Evolutionary conservation across 2,329 filamentous ascomycete species (phyloP).

Genomic region (Falciphora oryzae): DNA sequence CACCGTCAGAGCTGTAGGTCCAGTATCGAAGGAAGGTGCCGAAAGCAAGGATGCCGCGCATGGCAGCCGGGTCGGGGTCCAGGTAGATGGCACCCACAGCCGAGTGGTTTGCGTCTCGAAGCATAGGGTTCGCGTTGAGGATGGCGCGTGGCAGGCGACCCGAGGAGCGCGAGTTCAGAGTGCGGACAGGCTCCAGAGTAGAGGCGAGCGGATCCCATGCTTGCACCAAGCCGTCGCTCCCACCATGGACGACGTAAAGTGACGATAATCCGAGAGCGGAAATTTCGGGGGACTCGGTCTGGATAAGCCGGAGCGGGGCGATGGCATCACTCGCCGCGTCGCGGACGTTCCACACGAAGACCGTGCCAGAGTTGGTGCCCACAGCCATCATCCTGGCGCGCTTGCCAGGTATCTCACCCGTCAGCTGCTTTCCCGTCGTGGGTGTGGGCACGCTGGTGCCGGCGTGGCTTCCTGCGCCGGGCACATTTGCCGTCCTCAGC

Average conservation of each 20-base stretch:
- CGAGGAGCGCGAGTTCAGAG: conserved; percentile 78
- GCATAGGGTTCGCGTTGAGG: conserved; percentile 45
- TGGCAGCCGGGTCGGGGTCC: conserved; percentile 78
- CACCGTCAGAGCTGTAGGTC: conserved; percentile 73
- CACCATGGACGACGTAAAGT: conserved; percentile 85
- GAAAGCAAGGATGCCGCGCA: conserved; percentile 82
- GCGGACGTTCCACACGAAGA: conserved; percentile 82
- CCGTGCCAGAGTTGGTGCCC: conserved; percentile 71
- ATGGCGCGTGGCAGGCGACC: conserved; percentile 74
- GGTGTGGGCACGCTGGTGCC: conserved; percentile 19
- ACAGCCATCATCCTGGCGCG: conserved; percentile 74
- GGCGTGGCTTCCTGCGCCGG: conserved; percentile 44
- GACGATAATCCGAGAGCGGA: conserved; percentile 78
- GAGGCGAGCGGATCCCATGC: conserved; percentile 96
- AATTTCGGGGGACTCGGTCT: conserved; percentile 85
- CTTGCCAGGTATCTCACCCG: conserved; percentile 70
- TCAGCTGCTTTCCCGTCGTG: conserved; percentile 39
- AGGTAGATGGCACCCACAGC: conserved; percentile 79
- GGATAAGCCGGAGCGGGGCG: conserved; percentile 70
- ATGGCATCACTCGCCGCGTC: conserved; percentile 55
- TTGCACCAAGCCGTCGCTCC: conserved; percentile 90
- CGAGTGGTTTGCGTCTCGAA: conserved; percentile 68
- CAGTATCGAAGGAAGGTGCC: conserved; percentile 87
- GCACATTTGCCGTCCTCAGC: conserved; percentile 48
- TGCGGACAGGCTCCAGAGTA: conserved; percentile 69